These are phyloP conservation scores for Picochlorum sp. DNA, from an alignment of 139 green algal genomes.

Conservation along the genomic window DNA sequence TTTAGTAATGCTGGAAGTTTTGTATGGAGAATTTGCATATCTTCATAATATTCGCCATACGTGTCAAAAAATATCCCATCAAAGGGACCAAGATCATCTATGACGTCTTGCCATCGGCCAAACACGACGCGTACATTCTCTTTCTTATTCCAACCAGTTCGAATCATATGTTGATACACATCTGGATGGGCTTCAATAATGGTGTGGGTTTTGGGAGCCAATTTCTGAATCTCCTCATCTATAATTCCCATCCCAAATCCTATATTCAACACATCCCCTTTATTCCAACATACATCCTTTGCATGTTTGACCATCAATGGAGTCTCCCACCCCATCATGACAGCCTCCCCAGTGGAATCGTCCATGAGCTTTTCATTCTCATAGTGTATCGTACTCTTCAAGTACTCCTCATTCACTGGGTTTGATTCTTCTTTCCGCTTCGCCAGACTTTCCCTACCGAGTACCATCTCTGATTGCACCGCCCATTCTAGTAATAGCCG, in stretches of 20 bases:
- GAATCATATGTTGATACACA: conserved; percentile 63
- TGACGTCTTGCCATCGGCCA: conserved; percentile 84
- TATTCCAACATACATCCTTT: conserved; percentile 44
- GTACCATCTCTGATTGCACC: conserved; percentile 21
- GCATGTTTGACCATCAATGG: conserved; percentile 90
- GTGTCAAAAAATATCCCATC: conserved; percentile 97
- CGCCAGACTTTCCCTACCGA: conserved; percentile 8
- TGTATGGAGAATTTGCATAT: conserved; percentile 68
- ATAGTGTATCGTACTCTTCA: conserved; percentile 18
- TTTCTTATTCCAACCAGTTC: conserved; percentile 65
- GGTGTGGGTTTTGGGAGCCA: conserved; percentile 54
- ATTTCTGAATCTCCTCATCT: conserved; percentile 64
- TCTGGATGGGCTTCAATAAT: conserved; percentile 94
- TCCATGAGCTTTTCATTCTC: conserved; percentile 58
- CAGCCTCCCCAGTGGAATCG: conserved; percentile 62
- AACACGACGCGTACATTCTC: conserved; percentile 72
- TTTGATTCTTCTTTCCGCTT: conserved; percentile 12
- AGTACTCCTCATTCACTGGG: conserved; percentile 20
- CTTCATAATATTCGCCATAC: conserved; percentile 56
- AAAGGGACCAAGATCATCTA: conserved; percentile 43
- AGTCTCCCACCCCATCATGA: conserved; percentile 97
- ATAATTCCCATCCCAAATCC: conserved; percentile 93
- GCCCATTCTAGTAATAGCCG: conserved; percentile 29
- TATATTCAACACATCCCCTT: conserved; percentile 84
- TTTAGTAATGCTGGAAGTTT: conserved; percentile 69